Evolutionary conservation across 2,329 filamentous ascomycete genomes (phyloP), one percentile per base, ranked within the genome.

Genomic region (Talaromyces amestolkiae): DNA sequence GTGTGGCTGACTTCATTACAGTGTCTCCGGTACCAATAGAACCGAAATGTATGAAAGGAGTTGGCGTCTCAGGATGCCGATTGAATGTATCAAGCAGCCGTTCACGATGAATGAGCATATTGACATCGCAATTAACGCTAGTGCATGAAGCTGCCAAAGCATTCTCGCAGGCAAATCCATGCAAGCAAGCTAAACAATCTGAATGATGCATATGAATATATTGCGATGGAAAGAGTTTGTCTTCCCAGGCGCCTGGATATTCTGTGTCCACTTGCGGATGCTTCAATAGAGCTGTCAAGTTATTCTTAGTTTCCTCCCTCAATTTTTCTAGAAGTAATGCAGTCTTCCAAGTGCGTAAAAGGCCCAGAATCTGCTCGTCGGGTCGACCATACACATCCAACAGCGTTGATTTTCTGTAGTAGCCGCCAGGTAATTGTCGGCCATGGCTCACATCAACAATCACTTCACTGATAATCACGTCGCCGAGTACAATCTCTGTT

Each of bases 11-110:
- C 51, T 78, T 80, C 66, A 83, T 78, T 1, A 60, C 60, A 17
- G 43, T 60, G 39, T 66, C 53, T 33, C 60, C 65, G 27, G 65
- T 58, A 17, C 59, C 80, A 2, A 82, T 73, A 0, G 67, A 61
- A 0, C 80, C 80, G 35, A 81, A 69, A 56, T 79, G 76, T 0
- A 82, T 65, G 0, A 13, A 65, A 43, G 74, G 75, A 33, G 39
- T 41, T 43, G 24, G 17, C 64, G 58, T 27, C 22, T 31, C 61
- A 58, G 10, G 6, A 24, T 10, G 15, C 9, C 9, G 27, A 35
- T n/a, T 22, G 17, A 15, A 37, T 19, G 15, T n/a, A n/a, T 69
- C 63, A 15, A 60, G 33, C n/a, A 68, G 58, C 17, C 68, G 63
- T 39, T 64, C 13, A 11, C 69, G 61, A 19, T 63, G n/a, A 2